phyloP scores from a whole-genome alignment of 306 rosid species.

The Rosa chinensis region DNA sequence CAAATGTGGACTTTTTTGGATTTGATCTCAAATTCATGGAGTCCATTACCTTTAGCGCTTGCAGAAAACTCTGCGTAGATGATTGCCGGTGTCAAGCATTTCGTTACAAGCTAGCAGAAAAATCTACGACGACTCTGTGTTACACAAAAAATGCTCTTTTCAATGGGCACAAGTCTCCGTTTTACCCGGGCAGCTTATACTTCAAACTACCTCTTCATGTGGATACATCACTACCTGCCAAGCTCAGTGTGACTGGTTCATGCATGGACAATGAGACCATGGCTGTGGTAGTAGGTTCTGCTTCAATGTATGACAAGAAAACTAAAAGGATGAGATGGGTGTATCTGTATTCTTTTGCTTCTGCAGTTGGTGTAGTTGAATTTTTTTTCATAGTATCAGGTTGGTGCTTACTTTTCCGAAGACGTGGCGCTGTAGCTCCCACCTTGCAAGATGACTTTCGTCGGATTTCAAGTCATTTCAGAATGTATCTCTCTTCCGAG shows the following conservation, averaged over 20 bases:
- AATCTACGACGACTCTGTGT: conserved; percentile 21
- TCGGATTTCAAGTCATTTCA: conserved; percentile 1
- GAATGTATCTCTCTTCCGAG: conserved; percentile 38
- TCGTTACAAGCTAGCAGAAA: conserved; percentile 2
- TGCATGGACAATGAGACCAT: not conserved
- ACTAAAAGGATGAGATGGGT: not conserved
- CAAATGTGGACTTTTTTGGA: conserved; percentile 43
- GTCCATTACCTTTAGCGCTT: conserved; percentile 24
- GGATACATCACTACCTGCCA: not conserved
- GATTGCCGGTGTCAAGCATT: conserved; percentile 39
- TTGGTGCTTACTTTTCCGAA: conserved; percentile 32
- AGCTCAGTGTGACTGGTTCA: not conserved
- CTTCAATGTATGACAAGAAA: not conserved
- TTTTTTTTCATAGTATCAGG: conserved; percentile 2
- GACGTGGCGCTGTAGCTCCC: not conserved
- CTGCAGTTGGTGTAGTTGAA: conserved; percentile 5
- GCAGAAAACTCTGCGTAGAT: conserved; percentile 29
- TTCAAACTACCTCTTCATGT: conserved; percentile 32
- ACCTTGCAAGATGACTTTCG: not conserved
- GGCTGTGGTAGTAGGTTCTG: not conserved
- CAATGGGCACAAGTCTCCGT: conserved; percentile 30
- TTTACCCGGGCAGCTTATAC: conserved; percentile 27
- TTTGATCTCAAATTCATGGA: conserved; percentile 2
- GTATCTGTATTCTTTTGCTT: conserved; percentile 9
- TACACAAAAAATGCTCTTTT: conserved; percentile 31